Conservation (phyloP, 345 rosid genomes). For the Sapria himalayana region DNA sequence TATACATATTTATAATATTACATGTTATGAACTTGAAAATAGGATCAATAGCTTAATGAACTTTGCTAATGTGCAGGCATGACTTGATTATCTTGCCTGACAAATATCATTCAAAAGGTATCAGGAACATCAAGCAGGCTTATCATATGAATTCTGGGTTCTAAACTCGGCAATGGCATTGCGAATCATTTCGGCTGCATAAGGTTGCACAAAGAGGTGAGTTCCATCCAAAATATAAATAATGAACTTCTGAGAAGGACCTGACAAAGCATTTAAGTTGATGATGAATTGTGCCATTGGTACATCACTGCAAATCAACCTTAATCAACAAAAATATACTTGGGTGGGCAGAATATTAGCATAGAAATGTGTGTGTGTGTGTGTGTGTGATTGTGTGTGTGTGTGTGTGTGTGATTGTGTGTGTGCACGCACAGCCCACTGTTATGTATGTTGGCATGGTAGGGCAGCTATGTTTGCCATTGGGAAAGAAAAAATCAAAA, state of each 20-base stretch:
- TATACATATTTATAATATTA: no score
- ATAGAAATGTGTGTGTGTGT: no score
- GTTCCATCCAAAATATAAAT: constrained; percentile 51
- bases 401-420: no score
- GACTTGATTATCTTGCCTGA: no score
- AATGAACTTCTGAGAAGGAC: constrained; percentile 65
- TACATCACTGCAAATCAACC: constrained; percentile 32
- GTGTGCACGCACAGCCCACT: no score
- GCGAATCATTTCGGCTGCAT: constrained; percentile 45
- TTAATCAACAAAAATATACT: neutral
- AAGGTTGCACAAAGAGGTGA: constrained; percentile 63
- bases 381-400: no score
- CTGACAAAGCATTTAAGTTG: constrained; percentile 41
- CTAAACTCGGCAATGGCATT: constrained; percentile 58
- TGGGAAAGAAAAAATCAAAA: neutral
- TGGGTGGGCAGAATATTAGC: neutral
- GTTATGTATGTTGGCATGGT: no score
- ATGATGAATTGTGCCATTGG: constrained; percentile 78
- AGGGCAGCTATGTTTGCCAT: neutral
- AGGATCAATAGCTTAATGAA: no score
- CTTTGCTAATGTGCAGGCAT: no score
- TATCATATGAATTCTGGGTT: constrained; percentile 73
- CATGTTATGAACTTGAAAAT: no score
- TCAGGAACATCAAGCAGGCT: constrained; percentile 25
- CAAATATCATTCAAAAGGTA: no score